These are phyloP conservation scores for Arachnomyces sp. DNA, from an alignment of 2,329 filamentous ascomycete genomes.

Conservation along the genomic window DNA sequence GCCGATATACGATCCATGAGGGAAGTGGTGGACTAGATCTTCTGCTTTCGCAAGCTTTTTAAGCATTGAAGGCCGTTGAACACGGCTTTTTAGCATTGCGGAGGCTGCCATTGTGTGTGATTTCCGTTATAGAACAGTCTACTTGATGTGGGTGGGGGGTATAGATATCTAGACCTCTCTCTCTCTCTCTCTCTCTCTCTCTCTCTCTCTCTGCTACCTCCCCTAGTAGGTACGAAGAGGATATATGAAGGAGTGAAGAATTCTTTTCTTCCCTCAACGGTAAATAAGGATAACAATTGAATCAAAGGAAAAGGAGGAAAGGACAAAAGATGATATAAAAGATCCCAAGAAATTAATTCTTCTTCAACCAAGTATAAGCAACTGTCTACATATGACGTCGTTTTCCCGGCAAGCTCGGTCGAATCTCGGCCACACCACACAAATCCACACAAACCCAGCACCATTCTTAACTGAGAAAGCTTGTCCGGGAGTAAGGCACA, in stretches of 20 bases:
- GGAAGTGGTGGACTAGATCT: conserved; percentile 72
- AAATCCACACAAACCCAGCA: too few relatives aligned
- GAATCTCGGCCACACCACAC: background rate
- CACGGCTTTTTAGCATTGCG: conserved; percentile 65
- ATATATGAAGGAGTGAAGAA: background rate
- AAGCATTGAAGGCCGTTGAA: conserved; percentile 67
- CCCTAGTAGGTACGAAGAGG: background rate
- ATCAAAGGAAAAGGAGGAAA: conserved; percentile 7
- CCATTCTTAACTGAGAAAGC: too few relatives aligned
- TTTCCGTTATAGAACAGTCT: background rate
- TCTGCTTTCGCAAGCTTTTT: conserved; percentile 71
- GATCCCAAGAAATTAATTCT: too few relatives aligned
- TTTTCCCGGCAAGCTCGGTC: too few relatives aligned
- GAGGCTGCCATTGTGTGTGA: conserved; percentile 48
- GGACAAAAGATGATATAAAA: conserved; percentile 4
- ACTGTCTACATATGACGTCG: too few relatives aligned
- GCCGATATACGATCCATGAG: conserved; percentile 76
- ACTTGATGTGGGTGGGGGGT: too few relatives aligned
- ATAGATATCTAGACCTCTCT: background rate
- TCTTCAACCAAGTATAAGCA: too few relatives aligned
- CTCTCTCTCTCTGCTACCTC: background rate
- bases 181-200: too few relatives aligned
- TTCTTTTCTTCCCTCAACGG: background rate
- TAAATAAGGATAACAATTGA: conserved; percentile 9
- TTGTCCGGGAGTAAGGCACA: background rate